Evolutionary conservation across 495 filamentous ascomycete species (phyloP).

Genomic region (Penicillium taxi): DNA sequence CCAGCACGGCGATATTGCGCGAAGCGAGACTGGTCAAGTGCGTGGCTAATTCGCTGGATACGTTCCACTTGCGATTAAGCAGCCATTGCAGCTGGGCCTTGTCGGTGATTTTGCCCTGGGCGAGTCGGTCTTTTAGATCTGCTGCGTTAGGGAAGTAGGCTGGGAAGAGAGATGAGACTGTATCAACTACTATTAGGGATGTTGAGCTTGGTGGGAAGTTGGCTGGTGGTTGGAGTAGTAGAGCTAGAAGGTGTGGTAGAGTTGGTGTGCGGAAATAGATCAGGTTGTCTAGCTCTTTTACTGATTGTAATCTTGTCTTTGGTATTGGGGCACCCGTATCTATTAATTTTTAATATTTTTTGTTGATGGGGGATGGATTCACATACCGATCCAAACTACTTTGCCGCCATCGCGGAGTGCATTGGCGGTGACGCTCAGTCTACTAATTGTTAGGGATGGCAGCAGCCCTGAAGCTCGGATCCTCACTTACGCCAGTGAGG

Average conservation of each 20-base stretch:
- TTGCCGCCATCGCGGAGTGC: constrained; percentile 51
- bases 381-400: constrained; percentile 84
- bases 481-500: constrained; percentile 64
- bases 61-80: constrained; percentile 52
- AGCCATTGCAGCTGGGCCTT: constrained; percentile 47
- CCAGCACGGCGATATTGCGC: constrained; percentile 57
- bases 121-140: constrained; percentile 30
- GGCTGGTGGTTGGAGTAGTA: constrained; percentile 55
- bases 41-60: constrained; percentile 48
- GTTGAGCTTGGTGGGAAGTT: constrained; percentile 52
- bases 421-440: constrained; percentile 60
- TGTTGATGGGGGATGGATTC: background rate
- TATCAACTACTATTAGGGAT: constrained; percentile 66
- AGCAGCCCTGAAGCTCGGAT: background rate
- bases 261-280: constrained; percentile 43
- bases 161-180: constrained; percentile 63
- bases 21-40: constrained; percentile 60
- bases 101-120: constrained; percentile 19
- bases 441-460: constrained; percentile 22
- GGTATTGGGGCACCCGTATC: background rate
- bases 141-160: constrained; percentile 56
- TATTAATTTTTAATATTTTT: background rate
- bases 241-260: constrained; percentile 68
- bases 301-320: background rate
- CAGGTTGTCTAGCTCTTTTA: constrained; percentile 22